These are phyloP conservation scores for Kingdonia uniflora DNA, from an alignment of 164 flowering plant species.

Conservation along the genomic window DNA sequence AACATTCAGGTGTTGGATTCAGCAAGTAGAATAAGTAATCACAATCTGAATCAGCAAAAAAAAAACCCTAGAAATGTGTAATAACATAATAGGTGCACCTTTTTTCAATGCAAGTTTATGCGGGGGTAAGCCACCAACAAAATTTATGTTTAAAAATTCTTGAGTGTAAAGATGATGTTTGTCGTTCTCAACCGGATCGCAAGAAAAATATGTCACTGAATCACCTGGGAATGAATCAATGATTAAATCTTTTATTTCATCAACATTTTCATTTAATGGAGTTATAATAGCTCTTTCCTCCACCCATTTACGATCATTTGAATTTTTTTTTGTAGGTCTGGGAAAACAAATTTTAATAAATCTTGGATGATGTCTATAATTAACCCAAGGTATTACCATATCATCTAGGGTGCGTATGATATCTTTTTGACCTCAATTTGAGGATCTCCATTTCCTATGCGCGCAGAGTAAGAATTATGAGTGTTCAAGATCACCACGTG, in stretches of 20 bases:
- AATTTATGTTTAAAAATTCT: neutral
- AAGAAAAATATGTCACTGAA: neutral
- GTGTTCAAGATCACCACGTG: neutral
- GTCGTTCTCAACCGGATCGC: neutral
- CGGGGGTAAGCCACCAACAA: neutral
- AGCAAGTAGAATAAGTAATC: too few relatives aligned
- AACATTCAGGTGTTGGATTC: too few relatives aligned
- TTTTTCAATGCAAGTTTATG: neutral
- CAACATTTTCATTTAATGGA: neutral
- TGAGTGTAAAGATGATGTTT: neutral
- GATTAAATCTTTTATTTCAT: neutral
- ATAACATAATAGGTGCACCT: neutral
- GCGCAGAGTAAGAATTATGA: too few relatives aligned
- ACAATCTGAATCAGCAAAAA: too few relatives aligned
- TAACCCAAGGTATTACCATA: neutral
- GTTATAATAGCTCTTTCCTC: neutral
- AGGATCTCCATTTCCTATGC: neutral
- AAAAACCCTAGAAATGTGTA: too few relatives aligned
- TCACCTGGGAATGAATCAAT: neutral
- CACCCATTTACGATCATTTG: neutral
- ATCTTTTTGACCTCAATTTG: neutral
- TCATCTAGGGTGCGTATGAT: neutral
- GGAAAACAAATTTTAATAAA: neutral
- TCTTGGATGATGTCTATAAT: neutral
- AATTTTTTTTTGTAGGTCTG: neutral